Evolutionary conservation across 495 filamentous ascomycete genomes (phyloP), one percentile per base, ranked within the genome.

Genomic region (Amphirosellinia nigrospora): DNA sequence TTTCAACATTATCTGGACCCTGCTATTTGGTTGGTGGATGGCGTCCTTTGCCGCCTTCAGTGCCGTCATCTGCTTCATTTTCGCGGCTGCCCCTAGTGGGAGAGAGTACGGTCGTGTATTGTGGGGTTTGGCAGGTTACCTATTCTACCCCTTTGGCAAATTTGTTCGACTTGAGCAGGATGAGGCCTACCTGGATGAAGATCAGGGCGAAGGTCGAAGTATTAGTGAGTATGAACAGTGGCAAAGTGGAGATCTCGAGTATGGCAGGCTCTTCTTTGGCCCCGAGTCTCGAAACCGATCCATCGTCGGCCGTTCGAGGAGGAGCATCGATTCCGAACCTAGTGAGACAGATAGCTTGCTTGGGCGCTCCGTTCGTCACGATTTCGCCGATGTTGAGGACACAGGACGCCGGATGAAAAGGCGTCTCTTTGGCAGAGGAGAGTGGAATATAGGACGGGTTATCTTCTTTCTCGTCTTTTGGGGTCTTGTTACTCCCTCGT

Each of bases 201-300:
- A 99, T 78, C 90, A 97, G 75, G 96, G 94, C n/a, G 96, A 99
- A 81, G 96, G 96, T n/a, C 88, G 96, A 74, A 98, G 94, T 79
- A 98, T 99, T 78, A 97, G 93, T 76, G 96, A 99, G 81, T 99
- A 99, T 79, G 96, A 98, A 78, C 94, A 97, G 78, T 99, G 96
- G 96, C 96, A 99, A 78, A 97, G 91, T 73, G 96, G 96, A 45
- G 96, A 99, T 77, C 83, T 99, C 43, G 96, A 99, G 79, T 93
- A 97, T 80, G 96, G 96, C 4, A 86, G 94, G 16, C 87, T 98
- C 10, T 98, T 98, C 84, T 99, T 99, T 78, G 96, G 96, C 6
- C 96, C 96, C 19, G 80, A 87, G 39, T 65, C 69, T 10, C 88
- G 88, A 70, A 89, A 89, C 66, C 87, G 93, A 70, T 94, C 93